Base-by-base conservation (phyloP, 169 alveolate species). In the Cryptosporidium felis region DNA sequence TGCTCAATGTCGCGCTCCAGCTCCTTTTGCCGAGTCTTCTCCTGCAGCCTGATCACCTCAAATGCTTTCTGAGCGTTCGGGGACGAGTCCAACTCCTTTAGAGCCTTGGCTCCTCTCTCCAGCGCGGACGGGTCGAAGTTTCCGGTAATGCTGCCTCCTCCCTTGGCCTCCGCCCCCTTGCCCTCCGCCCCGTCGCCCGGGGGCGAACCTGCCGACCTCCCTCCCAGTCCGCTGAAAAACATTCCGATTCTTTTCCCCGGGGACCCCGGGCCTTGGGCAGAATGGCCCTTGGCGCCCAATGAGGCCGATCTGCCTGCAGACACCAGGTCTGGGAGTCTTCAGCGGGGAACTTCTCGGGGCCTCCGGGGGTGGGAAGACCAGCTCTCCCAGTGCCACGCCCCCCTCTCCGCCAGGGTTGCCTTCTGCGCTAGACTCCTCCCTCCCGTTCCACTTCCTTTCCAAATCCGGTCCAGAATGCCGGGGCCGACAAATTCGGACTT, bases 91-190 rank as follows among this genome's bases (percentile, higher is more conserved):
- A 97, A 81, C 90, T 96, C 97, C 91, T 94, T 96, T 82, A 97
- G 93, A 10, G 99, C 99, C 93, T 96, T 93, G 3, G 99, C 99
- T 26, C 99, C 99, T 79, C 99, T 94, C 92, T 98, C 99, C 60
- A 98, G 94, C 0, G 99, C 99, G 0, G 98, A 91, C 3, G 99
- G 99, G 88, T 98, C 99, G 89, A 98, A 92, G 21, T 74, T 53
- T 9, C 85, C 85, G 41, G n/a, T 74, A 30, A 74, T 74, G 6
- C 53, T 74, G 28, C 40, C 49, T 0, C 46, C 85, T 47, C 36
- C 56, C 18, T 56, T 74, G 3, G 63, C 79, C 3, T 3, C 16
- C 3, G 40, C n/a, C 18, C 30, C 34, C 42, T 40, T 60, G 6
- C 53, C 66, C 63, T 0, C 63, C 2, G n/a, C 34, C 32, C 63